These are phyloP conservation scores for Trichophaea hybrida DNA, from an alignment of 2,329 filamentous ascomycete genomes.

Conservation along the genomic window DNA sequence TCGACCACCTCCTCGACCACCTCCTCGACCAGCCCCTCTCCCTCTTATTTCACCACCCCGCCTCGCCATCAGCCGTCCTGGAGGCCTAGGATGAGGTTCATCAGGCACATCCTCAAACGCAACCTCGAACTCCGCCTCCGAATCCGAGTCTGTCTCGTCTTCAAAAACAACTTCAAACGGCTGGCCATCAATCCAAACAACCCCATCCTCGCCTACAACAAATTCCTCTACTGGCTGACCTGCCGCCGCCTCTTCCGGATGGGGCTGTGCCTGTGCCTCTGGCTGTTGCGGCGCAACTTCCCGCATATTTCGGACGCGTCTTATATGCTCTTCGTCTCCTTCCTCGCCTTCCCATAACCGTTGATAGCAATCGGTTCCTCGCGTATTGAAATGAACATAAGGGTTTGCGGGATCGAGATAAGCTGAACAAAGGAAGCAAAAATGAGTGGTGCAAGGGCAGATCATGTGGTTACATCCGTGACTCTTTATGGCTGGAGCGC, in stretches of 20 bases:
- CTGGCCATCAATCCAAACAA: background rate
- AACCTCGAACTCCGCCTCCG: background rate
- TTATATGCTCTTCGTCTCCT: conserved; percentile 49
- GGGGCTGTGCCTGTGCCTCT: background rate
- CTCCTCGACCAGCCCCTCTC: conserved; percentile 20
- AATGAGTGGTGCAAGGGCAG: conserved; percentile 67
- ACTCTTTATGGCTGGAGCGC: conserved; percentile 71
- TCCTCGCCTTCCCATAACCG: conserved; percentile 80
- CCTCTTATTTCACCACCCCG: background rate
- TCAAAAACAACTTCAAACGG: background rate
- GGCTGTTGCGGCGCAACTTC: background rate
- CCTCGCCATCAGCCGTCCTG: conserved; percentile 7
- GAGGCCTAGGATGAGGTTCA: conserved; percentile 3
- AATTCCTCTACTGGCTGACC: background rate
- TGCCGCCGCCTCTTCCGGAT: background rate
- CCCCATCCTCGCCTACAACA: background rate
- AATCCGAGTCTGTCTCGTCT: conserved; percentile 1
- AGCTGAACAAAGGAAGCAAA: conserved; percentile 85
- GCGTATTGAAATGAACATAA: conserved; percentile 74
- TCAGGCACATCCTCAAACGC: conserved; percentile 11
- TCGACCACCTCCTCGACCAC: conserved; percentile 15
- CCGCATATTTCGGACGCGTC: too few species aligned
- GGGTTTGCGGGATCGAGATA: conserved; percentile 72
- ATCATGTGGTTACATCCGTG: conserved; percentile 96
- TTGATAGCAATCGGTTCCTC: conserved; percentile 59